Conservation (phyloP, 139 green algal species). For the Chlamydomonas sphaeroides region DNA sequence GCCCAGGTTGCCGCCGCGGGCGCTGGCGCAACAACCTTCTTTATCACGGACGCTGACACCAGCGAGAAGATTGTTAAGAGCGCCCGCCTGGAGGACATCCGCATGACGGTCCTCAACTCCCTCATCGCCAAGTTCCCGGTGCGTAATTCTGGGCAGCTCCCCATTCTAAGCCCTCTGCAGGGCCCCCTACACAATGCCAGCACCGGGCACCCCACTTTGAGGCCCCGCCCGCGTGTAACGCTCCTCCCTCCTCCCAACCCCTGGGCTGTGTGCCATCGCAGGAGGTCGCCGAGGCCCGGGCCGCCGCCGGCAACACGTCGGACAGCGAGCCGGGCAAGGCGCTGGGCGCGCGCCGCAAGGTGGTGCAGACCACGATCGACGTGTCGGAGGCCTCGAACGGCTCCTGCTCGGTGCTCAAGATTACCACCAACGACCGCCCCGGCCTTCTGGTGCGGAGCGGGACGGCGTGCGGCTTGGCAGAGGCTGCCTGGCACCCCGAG, state of each 20-base stretch:
- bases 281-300: conserved; percentile 42
- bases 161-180: too few species aligned
- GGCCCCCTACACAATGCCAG: too few species aligned
- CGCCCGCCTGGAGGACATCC: conserved; percentile 88
- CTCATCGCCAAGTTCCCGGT: conserved; percentile 90
- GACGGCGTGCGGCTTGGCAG: too few species aligned
- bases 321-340: conserved; percentile 57
- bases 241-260: too few species aligned
- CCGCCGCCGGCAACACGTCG: conserved; percentile 12
- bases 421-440: conserved; percentile 66
- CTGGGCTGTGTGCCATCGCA: too few species aligned
- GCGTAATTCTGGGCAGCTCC: too few species aligned
- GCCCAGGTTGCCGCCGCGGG: too few species aligned
- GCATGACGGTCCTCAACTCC: conserved; percentile 90
- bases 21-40: conserved; percentile 77
- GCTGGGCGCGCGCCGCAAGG: conserved; percentile 61
- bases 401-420: conserved; percentile 62
- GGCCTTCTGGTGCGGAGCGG: conserved; percentile 75
- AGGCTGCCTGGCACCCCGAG: too few species aligned
- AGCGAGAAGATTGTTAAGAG: conserved; percentile 89
- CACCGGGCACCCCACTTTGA: too few species aligned
- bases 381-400: conserved; percentile 58
- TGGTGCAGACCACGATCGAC: conserved; percentile 72
- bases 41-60: conserved; percentile 84
- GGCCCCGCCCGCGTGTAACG: too few species aligned